phyloP scores from a whole-genome alignment of 345 rosid species.

The Alliaria petiolata region DNA sequence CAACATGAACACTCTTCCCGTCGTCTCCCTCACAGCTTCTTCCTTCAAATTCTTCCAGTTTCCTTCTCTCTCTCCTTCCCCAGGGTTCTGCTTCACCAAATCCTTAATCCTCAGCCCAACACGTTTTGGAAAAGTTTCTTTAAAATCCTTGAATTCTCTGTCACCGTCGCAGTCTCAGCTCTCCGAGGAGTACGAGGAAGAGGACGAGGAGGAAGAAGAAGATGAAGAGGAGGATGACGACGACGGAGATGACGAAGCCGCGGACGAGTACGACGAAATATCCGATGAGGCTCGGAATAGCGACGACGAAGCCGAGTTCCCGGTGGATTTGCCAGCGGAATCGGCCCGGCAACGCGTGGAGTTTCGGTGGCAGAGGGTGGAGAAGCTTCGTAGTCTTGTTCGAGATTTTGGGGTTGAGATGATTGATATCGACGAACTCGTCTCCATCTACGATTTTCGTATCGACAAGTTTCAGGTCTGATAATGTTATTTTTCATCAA shows the following conservation, averaged over 20 bases:
- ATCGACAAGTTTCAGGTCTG: slow-evolving; percentile 92
- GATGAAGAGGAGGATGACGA: slow-evolving; percentile 49
- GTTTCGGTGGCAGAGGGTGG: slow-evolving; percentile 67
- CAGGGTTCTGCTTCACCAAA: slow-evolving; percentile 27
- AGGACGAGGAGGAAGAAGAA: slow-evolving; percentile 38
- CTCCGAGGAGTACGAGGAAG: slow-evolving; percentile 58
- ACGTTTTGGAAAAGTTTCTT: slow-evolving; percentile 24
- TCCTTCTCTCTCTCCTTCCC: slow-evolving; percentile 25
- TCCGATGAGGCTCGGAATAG: slow-evolving; percentile 37
- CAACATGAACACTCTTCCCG: slow-evolving; percentile 58
- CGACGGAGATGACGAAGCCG: slow-evolving; percentile 62
- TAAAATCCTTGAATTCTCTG: slow-evolving; percentile 43
- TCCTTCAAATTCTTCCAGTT: slow-evolving; percentile 29
- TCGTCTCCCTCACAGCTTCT: slow-evolving; percentile 38
- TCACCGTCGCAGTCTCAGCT: slow-evolving; percentile 52
- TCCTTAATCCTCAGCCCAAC: slow-evolving; percentile 25
- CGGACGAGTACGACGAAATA: slow-evolving; percentile 38
- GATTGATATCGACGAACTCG: slow-evolving; percentile 72
- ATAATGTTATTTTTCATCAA: neutral
- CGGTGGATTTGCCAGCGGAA: slow-evolving; percentile 35
- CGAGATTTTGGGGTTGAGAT: slow-evolving; percentile 64
- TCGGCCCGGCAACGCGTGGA: slow-evolving; percentile 39
- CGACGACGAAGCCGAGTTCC: slow-evolving; percentile 50
- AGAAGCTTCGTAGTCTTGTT: slow-evolving; percentile 62
- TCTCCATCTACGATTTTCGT: slow-evolving; percentile 76